Evolutionary conservation across 192 early-diverging fungal species (phyloP).

Genomic region (Coemansia sp.): DNA sequence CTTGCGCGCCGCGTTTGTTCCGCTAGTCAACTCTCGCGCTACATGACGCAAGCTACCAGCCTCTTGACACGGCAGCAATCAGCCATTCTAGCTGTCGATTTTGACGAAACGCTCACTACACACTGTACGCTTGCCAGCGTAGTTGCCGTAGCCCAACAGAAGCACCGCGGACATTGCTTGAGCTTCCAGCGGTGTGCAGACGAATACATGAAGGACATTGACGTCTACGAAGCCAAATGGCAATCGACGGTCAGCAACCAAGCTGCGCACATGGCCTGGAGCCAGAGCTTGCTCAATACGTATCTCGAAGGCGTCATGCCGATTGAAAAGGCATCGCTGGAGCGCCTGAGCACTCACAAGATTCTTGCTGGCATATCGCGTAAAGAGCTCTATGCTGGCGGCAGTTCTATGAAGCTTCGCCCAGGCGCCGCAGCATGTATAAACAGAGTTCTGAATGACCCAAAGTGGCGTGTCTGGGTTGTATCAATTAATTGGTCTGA

Average conservation of each 20-base stretch:
- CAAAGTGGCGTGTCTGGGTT: slow-evolving; percentile 16
- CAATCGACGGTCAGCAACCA: neutral
- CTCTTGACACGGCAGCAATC: neutral
- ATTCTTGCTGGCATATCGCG: slow-evolving; percentile 25
- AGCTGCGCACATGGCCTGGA: neutral
- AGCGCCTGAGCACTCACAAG: slow-evolving; percentile 10
- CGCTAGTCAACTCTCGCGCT: neutral
- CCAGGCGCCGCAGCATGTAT: slow-evolving; percentile 21
- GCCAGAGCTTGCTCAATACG: slow-evolving; percentile 3
- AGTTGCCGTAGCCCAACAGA: slow-evolving; percentile 8
- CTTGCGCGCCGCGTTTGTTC: neutral
- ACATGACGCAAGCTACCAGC: neutral
- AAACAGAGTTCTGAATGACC: slow-evolving; percentile 11
- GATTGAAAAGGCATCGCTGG: slow-evolving; percentile 31
- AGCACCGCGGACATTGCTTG: neutral
- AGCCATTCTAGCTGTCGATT: slow-evolving; percentile 31
- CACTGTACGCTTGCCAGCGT: slow-evolving; percentile 32
- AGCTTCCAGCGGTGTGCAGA: slow-evolving; percentile 18
- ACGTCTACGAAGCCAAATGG: slow-evolving; percentile 16
- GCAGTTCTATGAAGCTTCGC: slow-evolving; percentile 11
- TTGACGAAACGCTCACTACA: slow-evolving; percentile 46
- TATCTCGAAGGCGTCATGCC: slow-evolving; percentile 33
- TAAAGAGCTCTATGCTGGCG: slow-evolving; percentile 17
- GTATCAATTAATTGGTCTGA: slow-evolving; percentile 53
- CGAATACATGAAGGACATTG: slow-evolving; percentile 29